Evolutionary conservation across 2,329 filamentous ascomycete genomes (phyloP).

Genomic region (Calonectria multiphialidica): DNA sequence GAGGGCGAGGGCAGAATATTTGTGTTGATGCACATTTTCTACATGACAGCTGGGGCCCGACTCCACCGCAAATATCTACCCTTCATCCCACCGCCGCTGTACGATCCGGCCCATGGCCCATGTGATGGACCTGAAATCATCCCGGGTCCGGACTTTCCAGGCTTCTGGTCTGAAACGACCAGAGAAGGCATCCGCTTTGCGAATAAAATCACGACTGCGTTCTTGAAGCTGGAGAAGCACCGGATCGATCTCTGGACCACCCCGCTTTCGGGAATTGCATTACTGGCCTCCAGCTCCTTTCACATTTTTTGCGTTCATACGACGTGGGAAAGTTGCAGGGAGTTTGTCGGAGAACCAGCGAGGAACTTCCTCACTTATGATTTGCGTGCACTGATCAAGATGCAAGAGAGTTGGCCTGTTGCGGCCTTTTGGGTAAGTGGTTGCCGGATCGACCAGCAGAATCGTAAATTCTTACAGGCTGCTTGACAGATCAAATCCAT

Average conservation of each 20-base stretch:
- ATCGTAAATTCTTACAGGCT: neutral
- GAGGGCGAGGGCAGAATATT: neutral
- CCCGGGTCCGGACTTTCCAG: neutral
- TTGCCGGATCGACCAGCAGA: neutral
- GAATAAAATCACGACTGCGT: neutral
- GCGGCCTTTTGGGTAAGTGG: neutral
- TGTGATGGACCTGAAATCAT: neutral
- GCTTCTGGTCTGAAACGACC: neutral
- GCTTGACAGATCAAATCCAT: neutral
- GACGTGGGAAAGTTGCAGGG: neutral
- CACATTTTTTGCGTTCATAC: neutral
- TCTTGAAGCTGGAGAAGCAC: neutral
- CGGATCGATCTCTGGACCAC: neutral
- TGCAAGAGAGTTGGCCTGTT: slow-evolving; percentile 1
- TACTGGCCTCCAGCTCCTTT: neutral
- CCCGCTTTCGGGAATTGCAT: neutral
- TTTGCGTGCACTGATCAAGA: neutral
- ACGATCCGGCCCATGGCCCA: neutral
- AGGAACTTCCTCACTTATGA: neutral
- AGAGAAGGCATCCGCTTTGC: neutral
- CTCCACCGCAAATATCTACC: neutral
- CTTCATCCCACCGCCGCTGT: neutral
- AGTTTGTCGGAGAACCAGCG: neutral
- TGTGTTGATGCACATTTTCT: neutral
- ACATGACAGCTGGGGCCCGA: neutral